Percentiles rank a stretch among this genome's conserved stretches.
phyloP scores from a whole-genome alignment of 75 land plant genomes.

The Cupressus sempervirens region DNA sequence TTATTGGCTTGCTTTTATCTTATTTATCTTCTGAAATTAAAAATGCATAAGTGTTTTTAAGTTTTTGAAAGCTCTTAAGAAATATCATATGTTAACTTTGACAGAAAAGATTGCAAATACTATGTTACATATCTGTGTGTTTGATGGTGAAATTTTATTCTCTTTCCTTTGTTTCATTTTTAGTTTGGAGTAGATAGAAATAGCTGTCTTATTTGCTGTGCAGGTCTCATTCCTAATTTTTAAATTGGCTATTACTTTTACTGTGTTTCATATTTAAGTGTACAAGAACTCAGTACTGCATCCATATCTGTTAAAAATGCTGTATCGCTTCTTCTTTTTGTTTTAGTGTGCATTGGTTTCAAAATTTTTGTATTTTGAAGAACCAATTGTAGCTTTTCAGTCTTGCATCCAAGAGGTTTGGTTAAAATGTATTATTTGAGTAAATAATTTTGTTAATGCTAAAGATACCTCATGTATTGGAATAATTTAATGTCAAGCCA shows the following conservation, averaged over 20 bases:
- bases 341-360: not conserved
- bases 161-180: not conserved
- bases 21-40: not conserved
- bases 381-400: not conserved
- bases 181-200: not conserved
- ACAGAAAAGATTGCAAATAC: not conserved
- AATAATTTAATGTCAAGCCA: not conserved
- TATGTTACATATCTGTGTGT: not conserved
- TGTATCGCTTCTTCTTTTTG: not conserved
- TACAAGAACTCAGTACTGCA: not conserved
- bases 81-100: not conserved
- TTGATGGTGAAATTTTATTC: not conserved
- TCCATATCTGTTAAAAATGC: not conserved
- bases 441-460: not conserved
- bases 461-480: not conserved
- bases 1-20: not conserved
- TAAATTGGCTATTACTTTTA: slow-evolving; percentile 20
- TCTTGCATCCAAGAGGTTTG: not conserved
- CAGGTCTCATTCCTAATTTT: not conserved
- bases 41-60: not conserved
- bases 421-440: too few relatives aligned
- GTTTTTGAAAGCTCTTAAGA: not conserved
- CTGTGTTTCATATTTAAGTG: not conserved
- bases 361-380: not conserved
- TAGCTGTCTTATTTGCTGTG: not conserved